Evolutionary conservation across 495 filamentous ascomycete species (phyloP).

Genomic region (Trichocladium antarcticum): DNA sequence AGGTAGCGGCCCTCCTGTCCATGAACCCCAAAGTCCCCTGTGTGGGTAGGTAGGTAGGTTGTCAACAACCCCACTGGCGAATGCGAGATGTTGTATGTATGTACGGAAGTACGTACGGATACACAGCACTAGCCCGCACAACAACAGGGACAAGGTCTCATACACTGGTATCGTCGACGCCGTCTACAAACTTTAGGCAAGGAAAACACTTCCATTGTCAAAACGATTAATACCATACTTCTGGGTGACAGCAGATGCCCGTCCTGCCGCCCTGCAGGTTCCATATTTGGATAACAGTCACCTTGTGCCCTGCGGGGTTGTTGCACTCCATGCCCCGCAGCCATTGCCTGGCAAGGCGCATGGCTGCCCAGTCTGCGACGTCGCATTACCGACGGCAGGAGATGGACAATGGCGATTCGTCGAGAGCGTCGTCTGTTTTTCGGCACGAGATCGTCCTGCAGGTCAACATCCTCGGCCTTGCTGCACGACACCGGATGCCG

Average conservation of each 20-base stretch:
- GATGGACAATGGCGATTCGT: conserved; percentile 10
- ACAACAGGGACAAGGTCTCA: too few species aligned
- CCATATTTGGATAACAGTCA: background rate
- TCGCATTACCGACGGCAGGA: conserved; percentile 9
- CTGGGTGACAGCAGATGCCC: too few species aligned
- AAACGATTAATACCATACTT: background rate
- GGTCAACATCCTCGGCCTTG: background rate
- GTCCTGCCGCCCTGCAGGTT: background rate
- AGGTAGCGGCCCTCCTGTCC: background rate
- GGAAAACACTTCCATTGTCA: too few species aligned
- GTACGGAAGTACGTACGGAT: too few species aligned
- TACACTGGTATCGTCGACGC: too few species aligned
- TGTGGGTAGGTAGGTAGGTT: too few species aligned
- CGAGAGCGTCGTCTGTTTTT: conserved; percentile 9
- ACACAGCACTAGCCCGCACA: too few species aligned
- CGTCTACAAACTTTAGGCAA: too few species aligned
- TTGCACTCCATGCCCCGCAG: too few species aligned
- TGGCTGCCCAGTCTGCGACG: conserved; percentile 27
- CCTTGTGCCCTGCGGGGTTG: too few species aligned
- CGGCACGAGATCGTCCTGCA: conserved; percentile 14
- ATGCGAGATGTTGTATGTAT: too few species aligned
- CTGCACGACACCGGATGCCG: background rate
- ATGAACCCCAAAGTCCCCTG: background rate
- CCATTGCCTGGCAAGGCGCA: conserved; percentile 12
- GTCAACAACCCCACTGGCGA: too few species aligned